Percentiles rank a stretch among this genome's conserved stretches.
Evolutionary conservation across 106 monocot genomes (phyloP).

Genomic region (Acanthochlamys bracteata): DNA sequence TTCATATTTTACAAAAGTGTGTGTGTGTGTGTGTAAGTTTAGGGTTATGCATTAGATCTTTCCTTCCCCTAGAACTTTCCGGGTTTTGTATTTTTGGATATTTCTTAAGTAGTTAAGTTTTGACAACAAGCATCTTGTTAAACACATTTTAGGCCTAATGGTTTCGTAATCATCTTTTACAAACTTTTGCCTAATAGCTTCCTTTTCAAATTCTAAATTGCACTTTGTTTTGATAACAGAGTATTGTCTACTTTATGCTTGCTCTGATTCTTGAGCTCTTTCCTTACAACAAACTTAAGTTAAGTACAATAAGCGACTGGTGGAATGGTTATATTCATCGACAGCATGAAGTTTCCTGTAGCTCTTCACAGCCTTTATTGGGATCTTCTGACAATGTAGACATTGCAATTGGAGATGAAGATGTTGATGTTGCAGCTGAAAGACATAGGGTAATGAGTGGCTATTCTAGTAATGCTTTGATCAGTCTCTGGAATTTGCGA

Average conservation of each 20-base stretch:
- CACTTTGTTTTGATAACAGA: slow-evolving; percentile 32
- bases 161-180: too few species aligned
- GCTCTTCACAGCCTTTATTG: slow-evolving; percentile 46
- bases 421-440: slow-evolving; percentile 71
- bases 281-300: slow-evolving; percentile 38
- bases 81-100: too few species aligned
- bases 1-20: too few species aligned
- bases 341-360: slow-evolving; percentile 16
- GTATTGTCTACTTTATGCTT: slow-evolving; percentile 50
- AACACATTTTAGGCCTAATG: slow-evolving; percentile 1
- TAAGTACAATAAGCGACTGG: slow-evolving; percentile 26
- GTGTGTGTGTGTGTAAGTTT: too few species aligned
- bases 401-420: slow-evolving; percentile 42
- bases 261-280: slow-evolving; percentile 50
- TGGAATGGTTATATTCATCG: slow-evolving; percentile 18
- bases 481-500: slow-evolving; percentile 52
- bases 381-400: slow-evolving; percentile 23
- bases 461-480: slow-evolving; percentile 59
- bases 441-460: slow-evolving; percentile 49
- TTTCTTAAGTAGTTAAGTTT: too few species aligned
- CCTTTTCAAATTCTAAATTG: neutral
- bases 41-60: too few species aligned
- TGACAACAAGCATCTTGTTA: too few species aligned
- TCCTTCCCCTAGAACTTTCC: slow-evolving; percentile 2
- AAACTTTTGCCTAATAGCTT: neutral